phyloP scores from a whole-genome alignment of 768 basidiomycete species.

The Tephrocybe sp. region DNA sequence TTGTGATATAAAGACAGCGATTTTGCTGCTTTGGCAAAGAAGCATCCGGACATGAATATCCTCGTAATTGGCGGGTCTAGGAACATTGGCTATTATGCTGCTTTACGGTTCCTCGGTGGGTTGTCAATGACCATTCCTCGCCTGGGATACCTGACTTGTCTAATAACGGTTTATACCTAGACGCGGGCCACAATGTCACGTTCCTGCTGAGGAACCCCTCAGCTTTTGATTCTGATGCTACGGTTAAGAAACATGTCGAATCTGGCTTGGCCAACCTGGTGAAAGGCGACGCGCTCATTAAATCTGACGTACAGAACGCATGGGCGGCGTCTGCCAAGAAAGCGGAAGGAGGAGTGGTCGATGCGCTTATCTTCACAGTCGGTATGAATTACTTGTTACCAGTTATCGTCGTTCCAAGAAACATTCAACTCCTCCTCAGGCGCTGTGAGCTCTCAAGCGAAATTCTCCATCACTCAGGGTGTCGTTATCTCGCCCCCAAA shows the following conservation, averaged over 20 bases:
- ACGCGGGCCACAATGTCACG: constrained; percentile 58
- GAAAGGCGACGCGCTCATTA: constrained; percentile 60
- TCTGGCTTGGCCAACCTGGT: constrained; percentile 52
- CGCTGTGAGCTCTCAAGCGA: too few relatives aligned
- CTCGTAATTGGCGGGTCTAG: constrained; percentile 1
- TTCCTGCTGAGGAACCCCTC: constrained; percentile 56
- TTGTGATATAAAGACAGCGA: too few relatives aligned
- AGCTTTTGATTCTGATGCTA: constrained; percentile 53
- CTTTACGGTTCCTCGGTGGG: constrained; percentile 1
- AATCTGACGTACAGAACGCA: constrained; percentile 49
- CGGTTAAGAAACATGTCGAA: constrained; percentile 49
- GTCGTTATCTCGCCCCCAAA: constrained; percentile 48
- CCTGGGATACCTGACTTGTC: background rate
- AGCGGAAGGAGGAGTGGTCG: constrained; percentile 34
- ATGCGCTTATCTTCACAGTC: constrained; percentile 60
- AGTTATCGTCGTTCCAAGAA: background rate
- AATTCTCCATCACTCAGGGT: too few relatives aligned
- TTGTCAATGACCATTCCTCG: background rate
- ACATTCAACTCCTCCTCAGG: background rate
- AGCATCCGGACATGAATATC: background rate
- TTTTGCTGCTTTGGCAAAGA: too few relatives aligned
- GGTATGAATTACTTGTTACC: constrained; percentile 18
- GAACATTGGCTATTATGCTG: background rate
- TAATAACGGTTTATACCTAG: constrained; percentile 27
- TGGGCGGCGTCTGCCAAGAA: constrained; percentile 46